phyloP scores from a whole-genome alignment of 73 alveolate genomes.

The Symbiodinium pilosum region DNA sequence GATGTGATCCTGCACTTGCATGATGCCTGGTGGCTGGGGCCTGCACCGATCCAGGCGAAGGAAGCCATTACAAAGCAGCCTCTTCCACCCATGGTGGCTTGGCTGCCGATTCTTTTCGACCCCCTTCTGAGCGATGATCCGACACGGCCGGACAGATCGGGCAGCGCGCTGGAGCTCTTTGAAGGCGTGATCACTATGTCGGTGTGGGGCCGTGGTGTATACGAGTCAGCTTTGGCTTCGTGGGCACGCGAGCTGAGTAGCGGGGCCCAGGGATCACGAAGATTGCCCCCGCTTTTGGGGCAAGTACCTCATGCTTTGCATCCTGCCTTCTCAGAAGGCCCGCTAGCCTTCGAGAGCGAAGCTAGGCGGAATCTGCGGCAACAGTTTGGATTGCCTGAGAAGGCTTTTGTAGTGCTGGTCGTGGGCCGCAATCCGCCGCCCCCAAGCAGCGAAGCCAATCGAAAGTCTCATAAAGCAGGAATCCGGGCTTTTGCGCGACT shows the following conservation, averaged over 20 bases:
- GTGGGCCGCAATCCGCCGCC: conserved; percentile 84
- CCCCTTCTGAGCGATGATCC: conserved; percentile 75
- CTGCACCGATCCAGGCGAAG: conserved; percentile 23
- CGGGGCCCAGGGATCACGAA: neutral
- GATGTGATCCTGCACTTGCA: conserved; percentile 63
- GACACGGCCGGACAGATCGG: conserved; percentile 70
- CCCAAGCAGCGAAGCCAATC: conserved; percentile 70
- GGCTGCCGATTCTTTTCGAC: conserved; percentile 80
- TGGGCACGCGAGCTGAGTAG: neutral
- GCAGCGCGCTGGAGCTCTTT: conserved; percentile 50
- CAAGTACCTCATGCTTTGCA: conserved; percentile 68
- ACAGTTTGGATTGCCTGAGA: conserved; percentile 10
- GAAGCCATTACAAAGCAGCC: neutral
- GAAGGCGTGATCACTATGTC: conserved; percentile 66
- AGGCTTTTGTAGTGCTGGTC: conserved; percentile 54
- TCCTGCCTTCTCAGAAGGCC: conserved; percentile 64
- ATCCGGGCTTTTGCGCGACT: conserved; percentile 64
- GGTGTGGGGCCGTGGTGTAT: conserved; percentile 88
- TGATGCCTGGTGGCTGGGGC: conserved; percentile 93
- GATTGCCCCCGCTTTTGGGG: conserved; percentile 68
- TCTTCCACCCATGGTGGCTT: conserved; percentile 58
- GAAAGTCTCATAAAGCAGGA: conserved; percentile 69
- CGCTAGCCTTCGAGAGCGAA: conserved; percentile 57
- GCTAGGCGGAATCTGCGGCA: conserved; percentile 1
- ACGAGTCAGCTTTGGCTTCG: conserved; percentile 45